Evolutionary conservation across 306 rosid genomes (phyloP).

Genomic region (Corylus heterophylla): DNA sequence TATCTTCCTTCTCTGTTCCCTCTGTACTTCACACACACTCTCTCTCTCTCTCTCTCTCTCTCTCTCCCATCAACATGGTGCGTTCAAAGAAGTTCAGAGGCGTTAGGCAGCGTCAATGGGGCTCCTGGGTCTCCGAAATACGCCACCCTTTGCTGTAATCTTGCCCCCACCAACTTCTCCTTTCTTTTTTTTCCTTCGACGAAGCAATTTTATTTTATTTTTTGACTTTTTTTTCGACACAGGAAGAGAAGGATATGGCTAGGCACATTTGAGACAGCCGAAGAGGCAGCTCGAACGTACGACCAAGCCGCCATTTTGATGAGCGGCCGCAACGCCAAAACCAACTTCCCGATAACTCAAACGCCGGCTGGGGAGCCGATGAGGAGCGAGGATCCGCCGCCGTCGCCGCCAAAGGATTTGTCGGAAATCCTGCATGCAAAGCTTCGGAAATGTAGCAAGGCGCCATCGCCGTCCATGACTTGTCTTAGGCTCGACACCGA

Average conservation of each 20-base stretch:
- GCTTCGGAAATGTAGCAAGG: slow-evolving; percentile 72
- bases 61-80: slow-evolving; percentile 22
- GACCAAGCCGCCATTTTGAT: slow-evolving; percentile 51
- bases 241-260: slow-evolving; percentile 52
- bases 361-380: slow-evolving; percentile 36
- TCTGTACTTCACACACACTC: slow-evolving; percentile 33
- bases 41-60: background rate
- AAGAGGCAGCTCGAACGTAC: slow-evolving; percentile 50
- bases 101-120: slow-evolving; percentile 59
- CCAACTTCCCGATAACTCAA: slow-evolving; percentile 49
- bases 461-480: slow-evolving; percentile 80
- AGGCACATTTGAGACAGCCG: slow-evolving; percentile 57
- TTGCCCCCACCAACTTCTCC: background rate
- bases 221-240: background rate
- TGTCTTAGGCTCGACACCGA: slow-evolving; percentile 89
- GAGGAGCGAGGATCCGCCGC: slow-evolving; percentile 1
- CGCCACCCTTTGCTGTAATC: slow-evolving; percentile 56
- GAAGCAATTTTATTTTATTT: background rate
- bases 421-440: slow-evolving; percentile 81
- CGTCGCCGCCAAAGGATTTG: slow-evolving; percentile 39
- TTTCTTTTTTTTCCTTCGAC: background rate
- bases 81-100: slow-evolving; percentile 57
- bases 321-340: slow-evolving; percentile 53
- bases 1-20: slow-evolving; percentile 20
- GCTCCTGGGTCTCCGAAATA: slow-evolving; percentile 61